phyloP scores from a whole-genome alignment of 495 filamentous ascomycete genomes.

The Xylaria castorea region DNA sequence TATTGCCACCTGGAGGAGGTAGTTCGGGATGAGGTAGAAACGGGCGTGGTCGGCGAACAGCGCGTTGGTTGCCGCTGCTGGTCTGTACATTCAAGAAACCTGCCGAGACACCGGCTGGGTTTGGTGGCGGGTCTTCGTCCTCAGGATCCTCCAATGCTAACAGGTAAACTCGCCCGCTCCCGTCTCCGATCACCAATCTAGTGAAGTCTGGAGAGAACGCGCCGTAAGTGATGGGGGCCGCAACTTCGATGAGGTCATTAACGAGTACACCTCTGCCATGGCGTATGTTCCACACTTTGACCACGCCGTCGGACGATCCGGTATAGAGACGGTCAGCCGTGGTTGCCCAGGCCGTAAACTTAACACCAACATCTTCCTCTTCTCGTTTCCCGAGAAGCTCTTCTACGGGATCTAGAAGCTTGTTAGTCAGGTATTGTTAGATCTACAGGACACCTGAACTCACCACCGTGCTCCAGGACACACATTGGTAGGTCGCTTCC shows the following conservation, averaged over 20 bases:
- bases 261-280: slow-evolving; percentile 63
- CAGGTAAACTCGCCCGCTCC: slow-evolving; percentile 73
- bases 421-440: slow-evolving; percentile 28
- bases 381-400: slow-evolving; percentile 68
- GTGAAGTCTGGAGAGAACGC: slow-evolving; percentile 76
- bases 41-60: slow-evolving; percentile 47
- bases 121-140: slow-evolving; percentile 39
- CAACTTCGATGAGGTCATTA: slow-evolving; percentile 59
- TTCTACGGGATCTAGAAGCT: slow-evolving; percentile 61
- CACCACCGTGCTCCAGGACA: slow-evolving; percentile 68
- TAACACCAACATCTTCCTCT: slow-evolving; percentile 78
- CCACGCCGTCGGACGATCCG: slow-evolving; percentile 85
- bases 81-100: slow-evolving; percentile 34
- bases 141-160: slow-evolving; percentile 54
- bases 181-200: slow-evolving; percentile 77
- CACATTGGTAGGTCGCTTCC: slow-evolving; percentile 64
- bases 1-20: slow-evolving; percentile 39
- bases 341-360: slow-evolving; percentile 80
- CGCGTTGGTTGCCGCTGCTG: slow-evolving; percentile 30
- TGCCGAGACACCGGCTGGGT: slow-evolving; percentile 19
- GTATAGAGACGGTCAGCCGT: slow-evolving; percentile 77
- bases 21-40: slow-evolving; percentile 55
- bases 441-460: slow-evolving; percentile 22
- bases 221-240: slow-evolving; percentile 66
- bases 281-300: slow-evolving; percentile 85